Evolutionary conservation across 164 flowering plant species (phyloP).

Genomic region (Berberis vulgaris): DNA sequence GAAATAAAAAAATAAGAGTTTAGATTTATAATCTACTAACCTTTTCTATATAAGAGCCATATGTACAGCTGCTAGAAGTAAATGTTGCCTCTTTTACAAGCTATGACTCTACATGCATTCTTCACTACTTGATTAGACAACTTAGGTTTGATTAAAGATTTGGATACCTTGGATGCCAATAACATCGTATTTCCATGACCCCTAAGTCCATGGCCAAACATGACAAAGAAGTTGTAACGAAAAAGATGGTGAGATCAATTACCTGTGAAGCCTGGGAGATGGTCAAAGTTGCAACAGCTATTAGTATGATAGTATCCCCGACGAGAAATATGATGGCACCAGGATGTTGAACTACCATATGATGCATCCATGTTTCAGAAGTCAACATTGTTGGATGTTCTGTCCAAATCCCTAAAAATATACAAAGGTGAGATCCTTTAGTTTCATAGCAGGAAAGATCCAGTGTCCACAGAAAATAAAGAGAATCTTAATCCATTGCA

Average conservation of each 20-base stretch:
- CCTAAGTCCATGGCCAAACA: no score
- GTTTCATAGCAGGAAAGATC: not conserved
- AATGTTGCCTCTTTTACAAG: no score
- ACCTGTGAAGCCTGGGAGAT: conserved; percentile 69
- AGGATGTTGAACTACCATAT: conserved; percentile 47
- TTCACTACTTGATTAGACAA: no score
- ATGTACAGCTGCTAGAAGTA: no score
- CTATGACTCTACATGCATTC: no score
- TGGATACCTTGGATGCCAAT: no score
- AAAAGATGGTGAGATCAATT: conserved; percentile 4
- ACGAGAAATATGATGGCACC: conserved; percentile 54
- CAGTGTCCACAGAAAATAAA: not conserved
- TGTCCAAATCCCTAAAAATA: conserved; percentile 63
- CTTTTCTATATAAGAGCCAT: no score
- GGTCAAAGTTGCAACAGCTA: conserved; percentile 38
- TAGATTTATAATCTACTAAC: no score
- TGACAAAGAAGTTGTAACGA: not conserved
- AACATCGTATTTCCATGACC: no score
- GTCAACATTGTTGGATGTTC: conserved; percentile 21
- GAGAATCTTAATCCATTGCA: conserved; percentile 3
- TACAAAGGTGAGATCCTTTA: not conserved
- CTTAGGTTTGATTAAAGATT: no score
- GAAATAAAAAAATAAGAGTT: no score
- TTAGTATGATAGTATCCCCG: conserved; percentile 44
- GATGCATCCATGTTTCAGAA: conserved; percentile 48